Percentiles rank a stretch among this genome's conserved stretches.
Conservation (phyloP, 257 asterid genomes). For the Solanum sejunctum region DNA sequence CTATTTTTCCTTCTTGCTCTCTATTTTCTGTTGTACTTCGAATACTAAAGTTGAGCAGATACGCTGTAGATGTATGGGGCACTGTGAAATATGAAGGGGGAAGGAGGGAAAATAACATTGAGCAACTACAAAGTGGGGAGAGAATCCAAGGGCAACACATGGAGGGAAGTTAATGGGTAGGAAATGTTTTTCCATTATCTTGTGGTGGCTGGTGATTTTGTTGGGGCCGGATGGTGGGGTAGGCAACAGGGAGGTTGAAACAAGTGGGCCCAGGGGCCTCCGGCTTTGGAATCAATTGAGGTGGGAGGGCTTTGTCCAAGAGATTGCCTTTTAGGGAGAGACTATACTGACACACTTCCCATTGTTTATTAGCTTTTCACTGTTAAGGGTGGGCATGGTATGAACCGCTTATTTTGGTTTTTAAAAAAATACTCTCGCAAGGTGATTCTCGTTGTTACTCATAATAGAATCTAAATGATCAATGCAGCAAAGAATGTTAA, state of each 20-base stretch:
- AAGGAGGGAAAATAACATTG: background rate
- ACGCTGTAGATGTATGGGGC: background rate
- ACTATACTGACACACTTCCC: background rate
- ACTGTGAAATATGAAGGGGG: background rate
- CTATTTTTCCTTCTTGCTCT: background rate
- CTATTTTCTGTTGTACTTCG: background rate
- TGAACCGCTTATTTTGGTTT: background rate
- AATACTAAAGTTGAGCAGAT: background rate
- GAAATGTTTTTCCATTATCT: slow-evolving; percentile 11
- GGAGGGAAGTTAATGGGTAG: slow-evolving; percentile 34
- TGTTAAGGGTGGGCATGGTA: background rate
- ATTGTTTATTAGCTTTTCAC: background rate
- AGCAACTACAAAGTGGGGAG: slow-evolving; percentile 1
- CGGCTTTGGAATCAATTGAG: slow-evolving; percentile 6
- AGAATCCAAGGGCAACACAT: slow-evolving; percentile 31
- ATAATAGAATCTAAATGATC: background rate
- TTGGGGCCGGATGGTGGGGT: slow-evolving; percentile 1
- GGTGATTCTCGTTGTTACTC: background rate
- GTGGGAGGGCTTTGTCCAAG: background rate
- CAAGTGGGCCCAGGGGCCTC: slow-evolving; percentile 3
- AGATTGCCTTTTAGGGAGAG: background rate
- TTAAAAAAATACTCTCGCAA: background rate
- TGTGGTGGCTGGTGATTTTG: slow-evolving; percentile 38
- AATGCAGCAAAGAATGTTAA: background rate
- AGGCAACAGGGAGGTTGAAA: background rate